Base-by-base conservation (phyloP, 2,329 filamentous ascomycete species). In the Aspergillus sp. region DNA sequence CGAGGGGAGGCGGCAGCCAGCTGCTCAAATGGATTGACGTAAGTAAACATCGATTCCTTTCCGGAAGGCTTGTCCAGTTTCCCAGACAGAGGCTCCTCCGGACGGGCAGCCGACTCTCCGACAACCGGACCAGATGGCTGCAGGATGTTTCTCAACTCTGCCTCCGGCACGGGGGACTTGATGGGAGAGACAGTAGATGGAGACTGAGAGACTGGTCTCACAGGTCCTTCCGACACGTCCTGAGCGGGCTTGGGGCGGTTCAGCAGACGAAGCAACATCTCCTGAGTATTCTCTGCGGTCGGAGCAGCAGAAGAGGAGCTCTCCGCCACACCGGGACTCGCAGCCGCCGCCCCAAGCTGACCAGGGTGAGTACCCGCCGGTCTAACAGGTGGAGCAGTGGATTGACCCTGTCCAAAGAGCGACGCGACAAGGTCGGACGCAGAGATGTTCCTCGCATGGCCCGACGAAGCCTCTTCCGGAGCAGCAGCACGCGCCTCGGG, bases 211-310 rank as follows among this genome's bases (percentile, higher is more conserved):
- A 67, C 64, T 36, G 68, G 52, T 48, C 66, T 67, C 30, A 63
- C 58, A 10, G 64, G 50, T 17, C 63, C 64, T 13, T 76, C 62
- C 1, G 64, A 56, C 30, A 67, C 69, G 68, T 75, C 57, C 27
- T 68, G 63, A 11, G 62, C 66, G 30, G 71, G 64, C 49, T 74
- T 92, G 55, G 90, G 88, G 52, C 90, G 88, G 71, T 92, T 95
- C 64, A 99, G 84, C 60, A 98, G 82, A 68, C 91, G 90, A 63
- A 98, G 86, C 51, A 99, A 82, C 71, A 95, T 90, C 64, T 94
- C 88, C 75, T 96, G 90, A 4, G 92, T 91, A 74, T 92, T 89
- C 50, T 86, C 83, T 76, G 80, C 77, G 83, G 84, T 41, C 50
- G 71, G 69, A 36, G 70, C 60, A 48, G 69, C 60, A 19, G 68